These are phyloP conservation scores for Amphibolis antarctica DNA, from an alignment of 106 monocot species.

Conservation along the genomic window DNA sequence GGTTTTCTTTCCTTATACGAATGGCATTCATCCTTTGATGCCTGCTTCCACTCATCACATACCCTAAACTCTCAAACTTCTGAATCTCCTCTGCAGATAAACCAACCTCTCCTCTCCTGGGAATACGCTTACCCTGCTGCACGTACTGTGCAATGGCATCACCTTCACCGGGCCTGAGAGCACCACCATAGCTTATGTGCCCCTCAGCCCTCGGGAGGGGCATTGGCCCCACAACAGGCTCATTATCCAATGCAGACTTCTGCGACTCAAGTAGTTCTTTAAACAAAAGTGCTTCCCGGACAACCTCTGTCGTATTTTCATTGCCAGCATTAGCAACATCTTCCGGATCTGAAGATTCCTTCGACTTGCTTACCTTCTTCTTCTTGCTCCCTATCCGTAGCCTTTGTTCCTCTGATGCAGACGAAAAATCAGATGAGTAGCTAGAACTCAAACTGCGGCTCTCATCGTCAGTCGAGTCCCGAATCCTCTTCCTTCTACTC, in stretches of 20 bases:
- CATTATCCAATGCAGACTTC: conserved; percentile 52
- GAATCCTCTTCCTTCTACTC: conserved; percentile 11
- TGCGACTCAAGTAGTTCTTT: conserved; percentile 77
- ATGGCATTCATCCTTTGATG: conserved; percentile 99
- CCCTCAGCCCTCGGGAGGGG: conserved; percentile 89
- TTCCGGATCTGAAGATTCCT: conserved; percentile 21
- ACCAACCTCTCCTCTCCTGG: conserved; percentile 96
- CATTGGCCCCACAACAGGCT: conserved; percentile 62
- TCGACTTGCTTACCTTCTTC: conserved; percentile 18
- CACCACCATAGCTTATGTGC: conserved; percentile 95
- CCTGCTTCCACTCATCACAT: conserved; percentile 99
- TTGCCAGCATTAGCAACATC: conserved; percentile 11
- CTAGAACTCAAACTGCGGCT: conserved; percentile 23
- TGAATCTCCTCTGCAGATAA: conserved; percentile 88
- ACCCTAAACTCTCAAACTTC: conserved; percentile 88
- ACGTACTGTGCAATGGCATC: conserved; percentile 98
- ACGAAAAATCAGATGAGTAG: conserved; percentile 11
- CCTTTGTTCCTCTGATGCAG: conserved; percentile 15
- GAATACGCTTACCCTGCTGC: conserved; percentile 99
- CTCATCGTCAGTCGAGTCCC: conserved; percentile 13
- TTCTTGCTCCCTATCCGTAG: conserved; percentile 24
- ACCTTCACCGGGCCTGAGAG: conserved; percentile 92
- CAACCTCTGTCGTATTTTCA: conserved; percentile 31
- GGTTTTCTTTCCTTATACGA: conserved; percentile 98
- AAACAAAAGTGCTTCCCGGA: conserved; percentile 47